Base-by-base conservation (phyloP, 106 monocot species). In the Iris macrosiphon region DNA sequence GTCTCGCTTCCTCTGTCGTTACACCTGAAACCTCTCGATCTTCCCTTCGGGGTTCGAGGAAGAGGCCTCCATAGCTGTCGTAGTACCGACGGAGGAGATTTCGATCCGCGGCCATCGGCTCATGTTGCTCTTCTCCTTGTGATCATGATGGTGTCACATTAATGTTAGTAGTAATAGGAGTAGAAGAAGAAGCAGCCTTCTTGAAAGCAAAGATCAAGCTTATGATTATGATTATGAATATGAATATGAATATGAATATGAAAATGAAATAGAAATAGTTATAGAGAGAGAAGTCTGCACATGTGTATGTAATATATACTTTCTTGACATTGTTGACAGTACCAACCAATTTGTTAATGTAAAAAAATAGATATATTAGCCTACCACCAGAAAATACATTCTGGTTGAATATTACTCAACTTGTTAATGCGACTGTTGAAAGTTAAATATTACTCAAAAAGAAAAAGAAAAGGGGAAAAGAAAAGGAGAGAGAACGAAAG, bases 1-100 rank as follows among this genome's bases (percentile, higher is more conserved):
- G 58, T n/a, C n/a, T n/a, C n/a, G n/a, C n/a, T n/a, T n/a, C n/a
- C 23, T 77, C 65, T 15, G 70, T 70, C 76, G 80, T 76, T 6
- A 30, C 23, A 4, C 7, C 3, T n/a, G 44, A 43, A 28, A 10
- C 4, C 21, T 41, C 39, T 25, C 48, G 15, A 28, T 47, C 44
- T 24, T 35, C 25, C 18, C 14, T 46, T 7, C 49, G 15, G 21
- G 1, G 23, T 30, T 26, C 59, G 14, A 23, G 26, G 59, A 34
- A 49, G 35, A 11, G 44, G 31, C 46, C 38, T 22, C 54, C 64
- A 52, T 61, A 60, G 47, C 40, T 35, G 64, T 69, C 53, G 55
- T 57, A 59, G 31, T 65, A 56, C 25, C 41, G 69, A 20, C 61
- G 70, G 32, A 77, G 65, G 30, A 79, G 74, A 49, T 73, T 68